phyloP scores from a whole-genome alignment of 352 stramenopile species.

The Globisporangium nodosum region DNA sequence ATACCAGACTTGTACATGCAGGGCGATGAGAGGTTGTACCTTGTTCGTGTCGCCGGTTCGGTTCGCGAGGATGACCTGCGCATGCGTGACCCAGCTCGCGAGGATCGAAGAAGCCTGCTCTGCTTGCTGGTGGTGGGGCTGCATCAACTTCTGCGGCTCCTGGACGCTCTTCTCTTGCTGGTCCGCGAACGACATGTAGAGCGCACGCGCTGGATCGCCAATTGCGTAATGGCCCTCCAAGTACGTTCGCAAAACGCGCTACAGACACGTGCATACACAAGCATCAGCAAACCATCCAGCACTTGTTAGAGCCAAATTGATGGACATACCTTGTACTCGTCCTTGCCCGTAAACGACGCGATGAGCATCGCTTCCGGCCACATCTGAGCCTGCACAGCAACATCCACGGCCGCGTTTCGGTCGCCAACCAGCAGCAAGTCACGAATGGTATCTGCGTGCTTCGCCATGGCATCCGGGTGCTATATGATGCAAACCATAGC shows the following conservation, averaged over 20 bases:
- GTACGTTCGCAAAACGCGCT: constrained; percentile 69
- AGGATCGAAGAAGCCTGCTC: constrained; percentile 45
- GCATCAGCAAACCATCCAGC: constrained; percentile 1
- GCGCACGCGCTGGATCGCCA: constrained; percentile 66
- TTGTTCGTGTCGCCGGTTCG: constrained; percentile 76
- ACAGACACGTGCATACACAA: not conserved
- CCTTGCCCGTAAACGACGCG: constrained; percentile 78
- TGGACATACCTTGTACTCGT: constrained; percentile 64
- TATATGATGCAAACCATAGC: constrained; percentile 15
- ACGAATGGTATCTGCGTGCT: constrained; percentile 52
- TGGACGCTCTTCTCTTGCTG: constrained; percentile 83
- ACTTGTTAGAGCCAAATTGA: not conserved
- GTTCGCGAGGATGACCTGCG: constrained; percentile 79
- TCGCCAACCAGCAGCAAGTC: constrained; percentile 74
- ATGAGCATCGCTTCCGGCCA: constrained; percentile 87
- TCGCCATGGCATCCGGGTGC: constrained; percentile 43
- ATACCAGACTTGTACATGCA: not conserved
- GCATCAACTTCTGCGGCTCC: constrained; percentile 69
- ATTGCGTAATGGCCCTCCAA: constrained; percentile 73
- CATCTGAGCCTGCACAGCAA: constrained; percentile 78
- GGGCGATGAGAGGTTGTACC: constrained; percentile 9
- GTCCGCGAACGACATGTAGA: constrained; percentile 80
- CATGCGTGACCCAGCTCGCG: constrained; percentile 69
- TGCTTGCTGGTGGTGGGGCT: constrained; percentile 23
- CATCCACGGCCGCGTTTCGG: constrained; percentile 64